Conservation (phyloP, 2,329 filamentous ascomycete genomes). For the Thielaviopsis cerberus region DNA sequence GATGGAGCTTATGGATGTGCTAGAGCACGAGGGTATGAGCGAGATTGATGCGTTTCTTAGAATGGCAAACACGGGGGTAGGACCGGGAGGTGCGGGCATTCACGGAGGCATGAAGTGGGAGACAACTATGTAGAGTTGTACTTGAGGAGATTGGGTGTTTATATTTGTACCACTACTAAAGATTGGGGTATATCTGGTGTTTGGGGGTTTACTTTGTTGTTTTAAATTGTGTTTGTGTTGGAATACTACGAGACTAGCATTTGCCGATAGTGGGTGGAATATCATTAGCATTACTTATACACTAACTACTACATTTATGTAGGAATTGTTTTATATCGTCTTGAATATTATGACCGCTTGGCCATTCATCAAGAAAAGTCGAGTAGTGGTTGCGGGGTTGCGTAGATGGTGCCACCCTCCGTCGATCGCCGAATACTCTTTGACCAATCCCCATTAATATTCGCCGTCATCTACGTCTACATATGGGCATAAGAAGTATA, state of each 20-base stretch:
- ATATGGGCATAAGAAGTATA: too few species aligned
- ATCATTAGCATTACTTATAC: background rate
- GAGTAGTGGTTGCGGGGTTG: too few species aligned
- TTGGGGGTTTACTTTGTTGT: background rate
- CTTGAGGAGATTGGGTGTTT: background rate
- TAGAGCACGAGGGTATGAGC: conserved; percentile 49
- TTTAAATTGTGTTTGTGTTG: background rate
- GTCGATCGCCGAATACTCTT: too few species aligned
- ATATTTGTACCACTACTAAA: background rate
- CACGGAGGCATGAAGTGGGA: conserved; percentile 9
- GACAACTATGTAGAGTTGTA: conserved; percentile 4
- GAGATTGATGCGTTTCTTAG: conserved; percentile 44
- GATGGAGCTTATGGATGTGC: conserved; percentile 59
- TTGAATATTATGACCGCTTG: too few species aligned
- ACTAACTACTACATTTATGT: too few species aligned
- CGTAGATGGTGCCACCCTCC: too few species aligned
- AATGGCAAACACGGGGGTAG: conserved; percentile 15
- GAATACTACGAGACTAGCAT: background rate
- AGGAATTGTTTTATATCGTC: too few species aligned
- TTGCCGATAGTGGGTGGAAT: background rate
- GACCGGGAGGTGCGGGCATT: conserved; percentile 13
- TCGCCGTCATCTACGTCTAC: too few species aligned
- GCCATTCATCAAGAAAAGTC: too few species aligned
- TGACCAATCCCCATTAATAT: too few species aligned
- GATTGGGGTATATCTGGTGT: background rate